Evolutionary conservation across 2,329 filamentous ascomycete species (phyloP).

Genomic region (Chaetomiaceae sp.): DNA sequence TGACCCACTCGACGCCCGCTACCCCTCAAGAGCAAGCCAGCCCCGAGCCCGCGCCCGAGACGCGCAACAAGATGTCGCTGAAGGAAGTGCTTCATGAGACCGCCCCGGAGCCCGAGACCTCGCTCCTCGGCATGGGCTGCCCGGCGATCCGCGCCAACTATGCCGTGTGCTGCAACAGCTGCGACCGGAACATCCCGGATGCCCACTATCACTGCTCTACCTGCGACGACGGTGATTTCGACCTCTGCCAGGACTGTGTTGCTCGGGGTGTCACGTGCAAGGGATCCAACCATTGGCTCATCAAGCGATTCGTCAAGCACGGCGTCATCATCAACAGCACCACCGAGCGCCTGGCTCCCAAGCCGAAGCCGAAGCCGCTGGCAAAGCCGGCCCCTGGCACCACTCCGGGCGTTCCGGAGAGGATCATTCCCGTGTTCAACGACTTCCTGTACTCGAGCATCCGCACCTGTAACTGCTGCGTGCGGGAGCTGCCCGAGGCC

Average conservation of each 20-base stretch:
- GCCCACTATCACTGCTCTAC: slow-evolving; percentile 92
- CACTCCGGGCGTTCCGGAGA: slow-evolving; percentile 11
- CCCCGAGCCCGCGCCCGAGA: not conserved
- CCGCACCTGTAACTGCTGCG: slow-evolving; percentile 66
- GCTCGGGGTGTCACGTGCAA: slow-evolving; percentile 71
- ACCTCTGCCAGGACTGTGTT: slow-evolving; percentile 80
- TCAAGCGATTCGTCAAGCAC: slow-evolving; percentile 78
- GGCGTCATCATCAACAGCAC: slow-evolving; percentile 79
- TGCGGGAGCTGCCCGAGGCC: slow-evolving; percentile 65
- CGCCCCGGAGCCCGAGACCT: not conserved
- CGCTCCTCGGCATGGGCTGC: not conserved
- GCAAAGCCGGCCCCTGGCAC: slow-evolving; percentile 7
- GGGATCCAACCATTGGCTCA: slow-evolving; percentile 81
- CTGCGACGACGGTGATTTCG: slow-evolving; percentile 90
- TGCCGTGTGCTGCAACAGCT: slow-evolving; percentile 92
- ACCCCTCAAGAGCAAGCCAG: slow-evolving; percentile 15
- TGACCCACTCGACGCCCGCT: slow-evolving; percentile 19
- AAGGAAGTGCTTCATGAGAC: slow-evolving; percentile 7
- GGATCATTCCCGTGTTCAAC: slow-evolving; percentile 24
- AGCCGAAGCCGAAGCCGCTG: slow-evolving; percentile 36
- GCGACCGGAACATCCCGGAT: slow-evolving; percentile 70
- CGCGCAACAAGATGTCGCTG: slow-evolving; percentile 15
- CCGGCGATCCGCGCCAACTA: slow-evolving; percentile 45
- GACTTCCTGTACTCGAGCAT: slow-evolving; percentile 33
- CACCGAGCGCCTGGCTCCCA: slow-evolving; percentile 73